Evolutionary conservation across 2,329 filamentous ascomycete genomes (phyloP), one percentile per base, ranked within the genome.

Genomic region (Sporothrix euskadiensis): DNA sequence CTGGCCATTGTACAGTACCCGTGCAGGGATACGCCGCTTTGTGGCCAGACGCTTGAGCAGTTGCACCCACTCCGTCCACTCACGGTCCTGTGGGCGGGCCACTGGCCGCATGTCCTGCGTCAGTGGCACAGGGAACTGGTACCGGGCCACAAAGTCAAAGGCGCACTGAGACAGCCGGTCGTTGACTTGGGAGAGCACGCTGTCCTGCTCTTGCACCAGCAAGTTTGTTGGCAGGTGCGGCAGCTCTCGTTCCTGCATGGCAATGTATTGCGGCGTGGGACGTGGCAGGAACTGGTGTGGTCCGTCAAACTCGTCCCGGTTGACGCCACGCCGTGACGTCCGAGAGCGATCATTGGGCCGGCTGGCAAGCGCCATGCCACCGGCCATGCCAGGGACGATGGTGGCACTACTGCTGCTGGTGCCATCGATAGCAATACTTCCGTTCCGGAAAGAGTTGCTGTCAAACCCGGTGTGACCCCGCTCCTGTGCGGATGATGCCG

Each of bases 51-150:
- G 88, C 83, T 96, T 96, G 77, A 97, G 85, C 74, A 97, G 87
- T 81, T 94, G 94, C 73, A 95, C 93, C 93, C 93, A 97, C 83
- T 97, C 93, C 63, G 92, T 95, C 93, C 93, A 97, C 81, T 96
- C 93, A 75, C 92, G 88, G 82, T 94, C 92, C 78, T 90, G 89
- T 44, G 92, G 89, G 63, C 90, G 85, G 80, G 92, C 90, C 71
- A 94, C 87, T 1, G 91, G 91, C 77, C 92, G 88, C 88, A 94
- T 94, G 81, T 95, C 92, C 81, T 92, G 88, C 73, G 93, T 92
- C 78, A 96, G 83, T 12, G 93, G 93, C 77, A 97, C 94, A 14
- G 93, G 93, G 80, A 97, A 97, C 82, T 95, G 93, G 81, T 96
- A 96, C 82, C 94, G 94, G 78, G 93, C 93, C 78, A 97, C 91